Percentiles rank a stretch among this genome's conserved stretches.
phyloP scores from a whole-genome alignment of 768 basidiomycete genomes.

The Amyloporia xantha region DNA sequence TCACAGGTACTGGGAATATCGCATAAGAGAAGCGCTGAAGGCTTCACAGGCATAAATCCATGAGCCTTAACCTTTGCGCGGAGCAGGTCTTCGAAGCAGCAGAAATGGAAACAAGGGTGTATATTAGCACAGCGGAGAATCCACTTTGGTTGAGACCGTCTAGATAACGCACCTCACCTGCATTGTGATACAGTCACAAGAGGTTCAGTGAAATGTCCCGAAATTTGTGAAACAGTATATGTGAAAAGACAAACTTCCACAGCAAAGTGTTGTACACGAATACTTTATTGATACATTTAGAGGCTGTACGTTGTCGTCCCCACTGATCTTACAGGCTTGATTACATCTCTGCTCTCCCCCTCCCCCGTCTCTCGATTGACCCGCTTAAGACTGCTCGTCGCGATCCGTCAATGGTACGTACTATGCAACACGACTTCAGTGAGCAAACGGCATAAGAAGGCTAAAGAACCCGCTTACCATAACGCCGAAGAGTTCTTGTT shows the following conservation, averaged over 20 bases:
- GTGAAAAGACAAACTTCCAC: too few relatives aligned
- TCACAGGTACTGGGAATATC: slow-evolving; percentile 69
- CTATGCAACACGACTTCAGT: slow-evolving; percentile 32
- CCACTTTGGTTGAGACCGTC: not conserved
- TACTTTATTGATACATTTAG: too few relatives aligned
- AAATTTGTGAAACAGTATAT: too few relatives aligned
- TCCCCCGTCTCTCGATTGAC: not conserved
- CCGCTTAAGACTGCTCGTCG: slow-evolving; percentile 21
- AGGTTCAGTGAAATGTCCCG: not conserved
- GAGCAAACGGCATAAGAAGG: not conserved
- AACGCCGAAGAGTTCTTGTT: slow-evolving; percentile 73
- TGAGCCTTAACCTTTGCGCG: too few relatives aligned
- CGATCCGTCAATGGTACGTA: slow-evolving; percentile 68
- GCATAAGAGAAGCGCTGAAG: slow-evolving; percentile 47
- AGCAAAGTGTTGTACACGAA: too few relatives aligned
- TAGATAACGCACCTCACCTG: not conserved
- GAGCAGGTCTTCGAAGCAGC: too few relatives aligned
- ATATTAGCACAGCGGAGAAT: not conserved
- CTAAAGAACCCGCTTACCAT: slow-evolving; percentile 34
- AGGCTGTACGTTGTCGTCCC: too few relatives aligned
- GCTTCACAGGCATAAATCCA: not conserved
- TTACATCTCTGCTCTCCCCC: too few relatives aligned
- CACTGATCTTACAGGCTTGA: too few relatives aligned
- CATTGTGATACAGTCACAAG: not conserved
- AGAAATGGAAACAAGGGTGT: not conserved